Conservation (phyloP, 1,139 yeast species). For the Taphrina sp. region DNA sequence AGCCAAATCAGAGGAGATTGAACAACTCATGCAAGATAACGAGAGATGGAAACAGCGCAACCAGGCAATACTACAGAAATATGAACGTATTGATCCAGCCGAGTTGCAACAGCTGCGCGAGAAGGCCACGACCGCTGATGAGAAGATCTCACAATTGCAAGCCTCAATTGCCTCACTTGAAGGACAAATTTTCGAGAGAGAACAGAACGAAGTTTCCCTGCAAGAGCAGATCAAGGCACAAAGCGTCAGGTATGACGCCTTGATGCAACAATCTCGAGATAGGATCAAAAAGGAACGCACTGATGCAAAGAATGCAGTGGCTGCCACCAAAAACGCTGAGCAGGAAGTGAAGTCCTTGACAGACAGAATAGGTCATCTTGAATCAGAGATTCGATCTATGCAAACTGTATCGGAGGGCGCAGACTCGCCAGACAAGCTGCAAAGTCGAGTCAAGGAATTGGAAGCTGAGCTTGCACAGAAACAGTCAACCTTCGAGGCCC, state of each 20-base stretch:
- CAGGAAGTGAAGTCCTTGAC: constrained; percentile 8
- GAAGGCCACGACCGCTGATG: constrained; percentile 19
- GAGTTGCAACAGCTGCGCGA: constrained; percentile 47
- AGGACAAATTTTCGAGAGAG: constrained; percentile 4
- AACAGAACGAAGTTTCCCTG: background rate
- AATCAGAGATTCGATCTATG: too few relatives aligned
- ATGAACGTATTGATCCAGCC: constrained; percentile 52
- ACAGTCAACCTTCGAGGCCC: background rate
- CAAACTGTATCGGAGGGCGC: too few relatives aligned
- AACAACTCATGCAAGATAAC: constrained; percentile 48
- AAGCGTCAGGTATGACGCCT: constrained; percentile 6
- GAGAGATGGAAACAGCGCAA: constrained; percentile 56
- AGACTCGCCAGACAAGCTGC: background rate
- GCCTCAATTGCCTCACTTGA: background rate
- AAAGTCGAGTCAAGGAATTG: background rate
- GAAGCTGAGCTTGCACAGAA: background rate
- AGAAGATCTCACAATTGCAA: background rate
- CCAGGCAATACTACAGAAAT: constrained; percentile 51
- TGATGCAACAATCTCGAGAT: constrained; percentile 29
- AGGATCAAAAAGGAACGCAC: constrained; percentile 31
- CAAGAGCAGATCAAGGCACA: constrained; percentile 12
- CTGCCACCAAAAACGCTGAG: background rate
- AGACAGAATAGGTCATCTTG: too few relatives aligned
- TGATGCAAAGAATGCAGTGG: constrained; percentile 24
- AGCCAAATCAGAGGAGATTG: constrained; percentile 49